Evolutionary conservation across 768 basidiomycete species (phyloP).

Genomic region (Suillus tomentosus): DNA sequence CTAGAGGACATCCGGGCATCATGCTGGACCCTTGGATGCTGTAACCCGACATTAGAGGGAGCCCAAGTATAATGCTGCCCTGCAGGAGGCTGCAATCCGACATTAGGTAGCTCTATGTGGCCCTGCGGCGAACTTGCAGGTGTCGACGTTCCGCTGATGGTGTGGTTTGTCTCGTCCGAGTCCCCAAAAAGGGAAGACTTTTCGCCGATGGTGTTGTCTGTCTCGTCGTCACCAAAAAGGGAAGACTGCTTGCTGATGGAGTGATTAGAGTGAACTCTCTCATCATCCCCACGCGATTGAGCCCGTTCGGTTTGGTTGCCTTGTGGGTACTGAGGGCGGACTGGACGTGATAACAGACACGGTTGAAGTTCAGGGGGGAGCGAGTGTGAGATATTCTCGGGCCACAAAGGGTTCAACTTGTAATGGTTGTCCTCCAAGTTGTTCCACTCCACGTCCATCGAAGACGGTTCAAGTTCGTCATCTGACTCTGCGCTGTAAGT

Average conservation of each 20-base stretch:
- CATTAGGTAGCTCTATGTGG: neutral
- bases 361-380: conserved; percentile 27
- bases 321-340: neutral
- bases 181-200: neutral
- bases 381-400: conserved; percentile 11
- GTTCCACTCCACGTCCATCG: conserved; percentile 21
- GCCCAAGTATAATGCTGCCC: neutral
- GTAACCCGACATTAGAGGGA: neutral
- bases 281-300: conserved; percentile 3
- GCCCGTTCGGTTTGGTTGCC: conserved; percentile 29
- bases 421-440: conserved; percentile 17
- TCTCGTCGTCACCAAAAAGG: too few relatives aligned
- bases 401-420: conserved; percentile 12
- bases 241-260: too few relatives aligned
- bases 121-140: neutral
- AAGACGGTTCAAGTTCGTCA: conserved; percentile 14
- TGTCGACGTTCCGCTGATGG: neutral
- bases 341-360: conserved; percentile 19
- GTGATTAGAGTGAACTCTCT: conserved; percentile 6
- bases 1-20: neutral
- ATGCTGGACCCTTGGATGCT: neutral
- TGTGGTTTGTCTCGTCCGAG: neutral
- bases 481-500: neutral
- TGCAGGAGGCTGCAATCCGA: neutral
- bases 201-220: neutral